These are phyloP conservation scores for Dioszegia hungarica DNA, from an alignment of 768 basidiomycete species.

Conservation along the genomic window DNA sequence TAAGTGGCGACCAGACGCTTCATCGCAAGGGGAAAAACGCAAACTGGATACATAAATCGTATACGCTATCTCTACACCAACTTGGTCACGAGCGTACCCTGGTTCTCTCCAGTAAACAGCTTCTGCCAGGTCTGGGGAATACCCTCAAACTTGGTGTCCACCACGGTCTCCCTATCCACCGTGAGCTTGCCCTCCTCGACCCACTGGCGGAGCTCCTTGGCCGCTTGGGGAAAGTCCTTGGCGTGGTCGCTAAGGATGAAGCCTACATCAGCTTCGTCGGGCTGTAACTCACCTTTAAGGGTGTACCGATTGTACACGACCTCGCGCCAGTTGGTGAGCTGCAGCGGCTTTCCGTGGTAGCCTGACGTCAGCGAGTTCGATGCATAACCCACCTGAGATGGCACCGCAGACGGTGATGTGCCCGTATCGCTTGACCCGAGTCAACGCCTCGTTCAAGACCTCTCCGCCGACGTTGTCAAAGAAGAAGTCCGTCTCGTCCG, in stretches of 20 bases:
- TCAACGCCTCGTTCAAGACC: slow-evolving; percentile 22
- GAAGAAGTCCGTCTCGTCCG: slow-evolving; percentile 24
- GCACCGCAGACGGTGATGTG: slow-evolving; percentile 24
- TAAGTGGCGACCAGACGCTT: no score
- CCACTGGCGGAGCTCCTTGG: slow-evolving; percentile 19
- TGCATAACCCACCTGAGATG: slow-evolving; percentile 18
- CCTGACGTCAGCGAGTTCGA: not conserved
- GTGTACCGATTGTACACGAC: slow-evolving; percentile 32
- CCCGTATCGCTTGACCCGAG: slow-evolving; percentile 20
- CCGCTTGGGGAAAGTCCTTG: slow-evolving; percentile 8
- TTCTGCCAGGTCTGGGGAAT: slow-evolving; percentile 31
- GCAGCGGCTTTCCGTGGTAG: slow-evolving; percentile 14
- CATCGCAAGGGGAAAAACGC: no score
- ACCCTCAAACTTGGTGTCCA: slow-evolving; percentile 39
- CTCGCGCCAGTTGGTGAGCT: slow-evolving; percentile 26
- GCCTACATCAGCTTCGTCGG: slow-evolving; percentile 8
- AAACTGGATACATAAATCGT: no score
- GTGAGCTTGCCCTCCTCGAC: slow-evolving; percentile 30
- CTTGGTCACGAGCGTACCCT: slow-evolving; percentile 38
- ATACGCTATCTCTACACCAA: slow-evolving; percentile 25
- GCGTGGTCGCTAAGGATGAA: slow-evolving; percentile 28
- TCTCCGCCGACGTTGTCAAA: slow-evolving; percentile 38
- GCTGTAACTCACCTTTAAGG: slow-evolving; percentile 15
- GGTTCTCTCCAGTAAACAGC: slow-evolving; percentile 35
- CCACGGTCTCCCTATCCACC: slow-evolving; percentile 29